Base-by-base conservation (phyloP, 1,284 basidiomycete genomes). In the Papiliotrema fonsecae region DNA sequence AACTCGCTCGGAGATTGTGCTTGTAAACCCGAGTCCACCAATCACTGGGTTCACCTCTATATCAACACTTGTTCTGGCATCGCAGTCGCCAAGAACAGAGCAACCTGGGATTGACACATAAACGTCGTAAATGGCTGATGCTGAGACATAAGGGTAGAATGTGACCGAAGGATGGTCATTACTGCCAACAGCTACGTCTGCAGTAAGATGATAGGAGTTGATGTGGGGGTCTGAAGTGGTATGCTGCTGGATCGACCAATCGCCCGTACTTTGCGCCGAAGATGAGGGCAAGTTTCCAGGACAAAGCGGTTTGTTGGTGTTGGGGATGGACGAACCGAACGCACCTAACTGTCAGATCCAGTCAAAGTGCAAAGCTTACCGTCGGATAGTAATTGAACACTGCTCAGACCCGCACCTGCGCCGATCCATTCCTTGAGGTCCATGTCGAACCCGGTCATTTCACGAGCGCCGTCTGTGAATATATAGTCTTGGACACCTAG, bases 21-120 rank as follows among this genome's bases (percentile, higher is more conserved):
- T 80, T 18, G 85, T 81, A 57, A 75, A 82, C 0, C 88, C 85
- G 22, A 80, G 61, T 18, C 83, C 77, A 18, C 80, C 82, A 24
- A 77, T 77, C 0, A 84, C 83, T 9, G 90, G 87, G 70, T 88
- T 89, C 18, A 96, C 83, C 4, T 84, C 85, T 49, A 94, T 81
- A 57, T 85, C 79, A 43, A 97, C 89, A 1, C 81, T 82, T 0
- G 92, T 96, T 14, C 96, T 83, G 22, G 78, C 72, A 19, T 71
- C 76, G 65, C 94, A 98, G 64, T 94, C 87, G 52, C 85, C 82
- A 60, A 90, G 81, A 49, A 83, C 75, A 2, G 76, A 75, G 73
- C 94, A 98, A 11, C 93, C 93, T 0, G 94, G 94, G 22, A 94
- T 80, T 51, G 87, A 79, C 48, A 97, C 69, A 71, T 84, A 86